These are phyloP conservation scores for Piloderma croceum DNA, from an alignment of 768 basidiomycete genomes.

Conservation along the genomic window DNA sequence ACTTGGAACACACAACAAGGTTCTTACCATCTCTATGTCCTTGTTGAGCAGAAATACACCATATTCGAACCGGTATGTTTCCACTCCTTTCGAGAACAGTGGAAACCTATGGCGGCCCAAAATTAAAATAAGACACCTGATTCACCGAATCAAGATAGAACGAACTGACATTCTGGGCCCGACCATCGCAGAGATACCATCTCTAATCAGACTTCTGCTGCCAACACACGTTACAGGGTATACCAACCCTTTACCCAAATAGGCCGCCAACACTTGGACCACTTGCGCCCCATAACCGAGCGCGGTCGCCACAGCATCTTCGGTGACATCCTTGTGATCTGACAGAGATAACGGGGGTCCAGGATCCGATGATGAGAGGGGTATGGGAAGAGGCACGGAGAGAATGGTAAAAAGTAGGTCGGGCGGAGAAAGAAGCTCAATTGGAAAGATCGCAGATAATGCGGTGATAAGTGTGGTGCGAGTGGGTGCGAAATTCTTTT, in stretches of 20 bases:
- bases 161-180: slow-evolving; percentile 82
- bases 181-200: slow-evolving; percentile 91
- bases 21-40: slow-evolving; percentile 84
- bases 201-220: slow-evolving; percentile 85
- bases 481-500: slow-evolving; percentile 42
- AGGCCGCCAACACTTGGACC: slow-evolving; percentile 73
- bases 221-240: slow-evolving; percentile 91
- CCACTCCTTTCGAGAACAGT: slow-evolving; percentile 89
- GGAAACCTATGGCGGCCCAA: slow-evolving; percentile 68
- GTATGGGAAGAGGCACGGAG: slow-evolving; percentile 86
- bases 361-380: slow-evolving; percentile 64
- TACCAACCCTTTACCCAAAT: slow-evolving; percentile 67
- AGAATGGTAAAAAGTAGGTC: slow-evolving; percentile 89
- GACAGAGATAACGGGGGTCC: slow-evolving; percentile 73
- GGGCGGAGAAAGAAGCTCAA: slow-evolving; percentile 77
- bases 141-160: slow-evolving; percentile 3
- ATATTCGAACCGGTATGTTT: slow-evolving; percentile 96
- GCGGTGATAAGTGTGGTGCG: slow-evolving; percentile 63
- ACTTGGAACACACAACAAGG: slow-evolving; percentile 9
- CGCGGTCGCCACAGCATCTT: slow-evolving; percentile 83
- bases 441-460: slow-evolving; percentile 79
- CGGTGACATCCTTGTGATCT: slow-evolving; percentile 66
- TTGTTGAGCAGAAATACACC: slow-evolving; percentile 96
- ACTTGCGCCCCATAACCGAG: slow-evolving; percentile 88
- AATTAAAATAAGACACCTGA: slow-evolving; percentile 16